Percentiles rank a stretch among this genome's conserved stretches.
These are phyloP conservation scores for Chlorella variabilis DNA, from an alignment of 163 green algal genomes.

Conservation along the genomic window DNA sequence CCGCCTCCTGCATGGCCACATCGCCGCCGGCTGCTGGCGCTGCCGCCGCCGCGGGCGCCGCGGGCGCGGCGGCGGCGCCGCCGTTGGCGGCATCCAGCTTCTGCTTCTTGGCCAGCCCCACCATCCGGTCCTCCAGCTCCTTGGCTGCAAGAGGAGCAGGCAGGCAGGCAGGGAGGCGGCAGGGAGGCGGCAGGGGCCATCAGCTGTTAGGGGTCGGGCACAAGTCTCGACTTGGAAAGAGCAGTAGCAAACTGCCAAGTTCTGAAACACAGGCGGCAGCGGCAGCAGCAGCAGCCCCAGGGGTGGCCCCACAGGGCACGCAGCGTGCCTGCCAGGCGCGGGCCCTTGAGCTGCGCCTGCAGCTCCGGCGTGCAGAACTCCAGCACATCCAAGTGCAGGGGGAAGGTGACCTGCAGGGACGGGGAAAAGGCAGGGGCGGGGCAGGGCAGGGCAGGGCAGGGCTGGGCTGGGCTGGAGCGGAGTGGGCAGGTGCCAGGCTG, in stretches of 20 bases:
- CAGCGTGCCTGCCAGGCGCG: slow-evolving; percentile 50
- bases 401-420: slow-evolving; percentile 82
- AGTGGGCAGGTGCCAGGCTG: too few relatives aligned
- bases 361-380: slow-evolving; percentile 92
- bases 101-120: slow-evolving; percentile 50
- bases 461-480: too few relatives aligned
- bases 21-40: slow-evolving; percentile 26
- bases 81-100: slow-evolving; percentile 50
- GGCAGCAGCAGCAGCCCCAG: too few relatives aligned
- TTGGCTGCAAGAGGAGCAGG: slow-evolving; percentile 40
- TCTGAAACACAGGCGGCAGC: too few relatives aligned
- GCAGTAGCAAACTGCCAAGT: too few relatives aligned
- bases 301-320: too few relatives aligned
- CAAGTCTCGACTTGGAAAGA: too few relatives aligned
- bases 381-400: slow-evolving; percentile 89
- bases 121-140: slow-evolving; percentile 63
- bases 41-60: slow-evolving; percentile 9
- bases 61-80: slow-evolving; percentile 14
- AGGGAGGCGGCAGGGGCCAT: background rate
- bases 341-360: slow-evolving; percentile 78
- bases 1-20: slow-evolving; percentile 63
- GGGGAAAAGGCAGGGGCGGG: background rate
- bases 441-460: too few relatives aligned
- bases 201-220: too few relatives aligned
- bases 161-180: background rate